Conservation (phyloP, 148 eudicot species). For the Rhododendron ovatum region DNA sequence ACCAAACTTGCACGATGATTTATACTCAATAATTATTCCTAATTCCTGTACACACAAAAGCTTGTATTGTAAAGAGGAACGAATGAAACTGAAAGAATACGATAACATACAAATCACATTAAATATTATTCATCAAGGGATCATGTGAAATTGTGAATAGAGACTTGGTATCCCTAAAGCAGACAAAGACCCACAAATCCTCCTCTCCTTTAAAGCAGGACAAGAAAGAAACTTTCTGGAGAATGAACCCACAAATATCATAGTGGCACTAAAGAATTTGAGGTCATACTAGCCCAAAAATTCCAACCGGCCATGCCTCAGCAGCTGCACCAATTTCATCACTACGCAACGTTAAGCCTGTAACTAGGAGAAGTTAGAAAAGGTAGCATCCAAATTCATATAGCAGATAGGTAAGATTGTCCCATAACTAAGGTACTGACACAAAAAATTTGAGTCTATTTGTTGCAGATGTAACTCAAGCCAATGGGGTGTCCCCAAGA, state of each 20-base stretch:
- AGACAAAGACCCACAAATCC: neutral
- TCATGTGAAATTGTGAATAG: neutral
- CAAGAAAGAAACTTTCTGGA: neutral
- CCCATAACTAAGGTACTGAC: neutral
- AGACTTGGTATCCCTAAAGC: neutral
- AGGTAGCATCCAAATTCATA: neutral
- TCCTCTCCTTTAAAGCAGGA: neutral
- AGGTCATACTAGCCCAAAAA: constrained; percentile 74
- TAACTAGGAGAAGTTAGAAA: constrained; percentile 15
- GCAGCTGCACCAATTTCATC: constrained; percentile 78
- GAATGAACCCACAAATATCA: constrained; percentile 14
- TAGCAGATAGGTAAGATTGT: neutral
- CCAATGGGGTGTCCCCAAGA: neutral
- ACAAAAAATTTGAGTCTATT: neutral
- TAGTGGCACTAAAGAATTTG: constrained; percentile 12
- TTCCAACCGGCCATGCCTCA: constrained; percentile 92
- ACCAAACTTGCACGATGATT: neutral
- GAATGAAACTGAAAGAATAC: neutral
- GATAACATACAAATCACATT: neutral
- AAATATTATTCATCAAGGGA: neutral
- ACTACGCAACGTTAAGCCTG: constrained; percentile 87
- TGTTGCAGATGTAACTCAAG: neutral
- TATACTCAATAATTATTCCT: neutral
- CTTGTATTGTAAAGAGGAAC: neutral
- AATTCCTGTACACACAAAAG: neutral